Percentiles rank a stretch among this genome's conserved stretches.
These are phyloP conservation scores for Rubia yunnanensis DNA, from an alignment of 257 asterid genomes.

Conservation along the genomic window DNA sequence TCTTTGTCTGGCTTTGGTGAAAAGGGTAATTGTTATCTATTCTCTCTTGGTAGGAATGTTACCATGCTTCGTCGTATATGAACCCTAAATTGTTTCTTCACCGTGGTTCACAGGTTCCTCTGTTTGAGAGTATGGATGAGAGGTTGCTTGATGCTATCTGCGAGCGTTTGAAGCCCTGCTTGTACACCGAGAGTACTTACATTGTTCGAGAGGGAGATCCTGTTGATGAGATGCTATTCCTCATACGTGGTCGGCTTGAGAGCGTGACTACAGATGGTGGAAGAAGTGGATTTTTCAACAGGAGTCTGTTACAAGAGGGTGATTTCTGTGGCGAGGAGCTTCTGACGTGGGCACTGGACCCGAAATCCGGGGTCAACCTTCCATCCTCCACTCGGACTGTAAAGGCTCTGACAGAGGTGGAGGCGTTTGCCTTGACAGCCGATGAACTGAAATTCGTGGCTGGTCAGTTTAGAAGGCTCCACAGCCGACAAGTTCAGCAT, in stretches of 20 bases:
- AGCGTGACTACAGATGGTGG: constrained; percentile 99
- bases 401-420: constrained; percentile 76
- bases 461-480: constrained; percentile 90
- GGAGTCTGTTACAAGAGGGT: constrained; percentile 73
- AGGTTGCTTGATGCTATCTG: constrained; percentile 94
- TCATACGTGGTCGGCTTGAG: constrained; percentile 94
- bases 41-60: background rate
- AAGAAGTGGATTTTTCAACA: constrained; percentile 93
- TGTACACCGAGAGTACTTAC: constrained; percentile 75
- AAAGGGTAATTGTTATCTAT: constrained; percentile 51
- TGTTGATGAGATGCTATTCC: constrained; percentile 93
- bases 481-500: constrained; percentile 97
- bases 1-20: constrained; percentile 93
- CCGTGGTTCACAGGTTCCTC: constrained; percentile 60
- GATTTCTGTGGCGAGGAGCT: constrained; percentile 98
- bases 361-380: constrained; percentile 76
- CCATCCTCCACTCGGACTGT: constrained; percentile 96
- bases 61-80: background rate
- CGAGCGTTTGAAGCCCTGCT: constrained; percentile 80
- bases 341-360: constrained; percentile 95
- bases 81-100: background rate
- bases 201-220: constrained; percentile 99
- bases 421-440: constrained; percentile 82
- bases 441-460: constrained; percentile 92
- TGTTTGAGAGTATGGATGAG: constrained; percentile 95